A percentile compares a stretch with the other conserved stretches of the same genome.
Evolutionary conservation across 202 grass and related monocot genomes (phyloP).

Genomic region (Alloteropsis angusta): DNA sequence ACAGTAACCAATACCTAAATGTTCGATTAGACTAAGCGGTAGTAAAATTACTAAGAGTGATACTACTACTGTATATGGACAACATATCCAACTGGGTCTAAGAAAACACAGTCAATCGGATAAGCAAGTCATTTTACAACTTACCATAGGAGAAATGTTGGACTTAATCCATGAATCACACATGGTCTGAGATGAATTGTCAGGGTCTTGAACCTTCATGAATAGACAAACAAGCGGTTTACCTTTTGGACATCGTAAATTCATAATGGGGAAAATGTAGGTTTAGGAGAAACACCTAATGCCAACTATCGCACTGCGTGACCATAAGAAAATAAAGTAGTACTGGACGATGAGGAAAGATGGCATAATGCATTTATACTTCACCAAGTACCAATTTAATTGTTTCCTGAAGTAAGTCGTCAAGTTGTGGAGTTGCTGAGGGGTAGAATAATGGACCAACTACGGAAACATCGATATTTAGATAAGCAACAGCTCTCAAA

Average conservation of each 20-base stretch:
- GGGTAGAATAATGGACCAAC: conserved; percentile 40
- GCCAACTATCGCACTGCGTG: background rate
- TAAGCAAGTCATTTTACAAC: conserved; percentile 16
- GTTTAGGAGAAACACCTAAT: background rate
- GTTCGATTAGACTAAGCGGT: background rate
- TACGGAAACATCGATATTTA: conserved; percentile 62
- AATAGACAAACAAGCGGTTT: background rate
- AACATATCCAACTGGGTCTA: background rate
- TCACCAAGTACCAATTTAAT: conserved; percentile 44
- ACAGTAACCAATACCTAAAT: background rate
- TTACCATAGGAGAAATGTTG: conserved; percentile 36
- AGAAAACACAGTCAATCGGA: background rate
- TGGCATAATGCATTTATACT: too few relatives aligned
- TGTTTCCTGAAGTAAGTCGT: conserved; percentile 52
- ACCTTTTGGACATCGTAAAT: background rate
- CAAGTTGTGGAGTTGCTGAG: conserved; percentile 62
- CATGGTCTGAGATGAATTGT: conserved; percentile 65
- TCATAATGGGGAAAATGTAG: too few relatives aligned
- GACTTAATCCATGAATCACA: conserved; percentile 62
- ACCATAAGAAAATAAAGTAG: background rate
- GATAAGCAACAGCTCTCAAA: conserved; percentile 63
- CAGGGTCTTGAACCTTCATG: conserved; percentile 82
- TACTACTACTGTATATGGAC: background rate
- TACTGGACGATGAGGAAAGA: background rate
- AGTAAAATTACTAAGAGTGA: background rate